Base-by-base conservation (phyloP, 2,329 filamentous ascomycete genomes). In the Nakataea oryzae region DNA sequence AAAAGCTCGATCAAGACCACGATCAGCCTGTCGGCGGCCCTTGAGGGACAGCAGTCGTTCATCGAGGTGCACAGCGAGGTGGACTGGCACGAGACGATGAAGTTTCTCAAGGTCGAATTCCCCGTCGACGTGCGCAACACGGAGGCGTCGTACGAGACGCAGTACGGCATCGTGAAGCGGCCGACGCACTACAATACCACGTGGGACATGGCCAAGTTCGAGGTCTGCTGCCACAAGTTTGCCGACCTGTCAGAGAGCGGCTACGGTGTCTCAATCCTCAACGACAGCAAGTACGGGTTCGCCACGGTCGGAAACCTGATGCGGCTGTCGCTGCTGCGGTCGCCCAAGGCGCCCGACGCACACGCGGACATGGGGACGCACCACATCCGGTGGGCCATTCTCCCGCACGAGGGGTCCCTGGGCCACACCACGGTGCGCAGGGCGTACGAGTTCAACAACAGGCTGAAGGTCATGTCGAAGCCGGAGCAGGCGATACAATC, bases 91-190 rank as follows among this genome's bases (percentile, higher is more conserved):
- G 95, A 99, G 74, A 91, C 86, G 14, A 97, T 95, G 88, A 96
- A 95, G 72, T 97, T 97, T 81, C 83, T 99, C 71, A 99, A 99
- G 80, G 93, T 97, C 60, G 95, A 99, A 73, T 99, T 99, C 76
- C 93, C 95, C 0, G 93, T 97, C 65, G 88, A 96, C 69, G 82
- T 97, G 65, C 85, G 86, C 67, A 97, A 93, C 75, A 96, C 89
- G 0, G 92, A 97, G 75, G 95, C 95, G 34, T 90, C 87, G 14
- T 99, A 99, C 73, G 95, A 99, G 75, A 96, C 91, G 9, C 93
- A 96, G 70, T 97, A 91, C 70, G 93, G 93, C 68, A 86, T 97
- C 67, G 87, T 95, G 65, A 86, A 86, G 67, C 85, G 95, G 32
- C 93, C 95, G 2, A 99, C 95, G 0, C 95, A 99, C 76, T 97